A percentile compares a stretch with the other conserved stretches of the same genome.
Conservation (phyloP, 2,329 filamentous ascomycete genomes). For the Talaromyces sp. region DNA sequence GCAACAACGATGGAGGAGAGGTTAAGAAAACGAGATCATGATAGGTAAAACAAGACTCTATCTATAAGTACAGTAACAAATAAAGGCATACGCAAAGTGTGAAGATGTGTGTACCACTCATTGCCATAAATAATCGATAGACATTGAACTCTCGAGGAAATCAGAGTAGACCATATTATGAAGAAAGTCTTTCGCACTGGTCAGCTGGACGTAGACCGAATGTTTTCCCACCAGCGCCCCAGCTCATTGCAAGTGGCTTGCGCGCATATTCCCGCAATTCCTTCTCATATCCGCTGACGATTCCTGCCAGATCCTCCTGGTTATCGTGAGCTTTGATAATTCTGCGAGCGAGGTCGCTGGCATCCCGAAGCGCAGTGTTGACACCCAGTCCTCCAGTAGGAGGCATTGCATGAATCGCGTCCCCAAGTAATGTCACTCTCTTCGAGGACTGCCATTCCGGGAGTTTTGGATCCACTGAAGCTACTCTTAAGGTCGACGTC, state of each 20-base stretch:
- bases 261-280: slow-evolving; percentile 22
- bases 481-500: slow-evolving; percentile 32
- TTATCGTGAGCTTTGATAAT: slow-evolving; percentile 17
- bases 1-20: background rate
- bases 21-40: background rate
- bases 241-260: slow-evolving; percentile 22
- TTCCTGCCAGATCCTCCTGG: background rate
- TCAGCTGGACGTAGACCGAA: slow-evolving; percentile 23
- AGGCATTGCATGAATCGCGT: slow-evolving; percentile 47
- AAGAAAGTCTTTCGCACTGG: slow-evolving; percentile 20
- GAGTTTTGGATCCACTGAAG: slow-evolving; percentile 31
- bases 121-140: background rate
- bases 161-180: background rate
- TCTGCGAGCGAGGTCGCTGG: slow-evolving; percentile 34
- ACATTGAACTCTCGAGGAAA: background rate
- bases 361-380: slow-evolving; percentile 45
- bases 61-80: background rate
- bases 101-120: background rate
- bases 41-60: background rate
- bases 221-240: slow-evolving; percentile 23
- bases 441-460: slow-evolving; percentile 30
- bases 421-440: slow-evolving; percentile 43
- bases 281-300: slow-evolving; percentile 22
- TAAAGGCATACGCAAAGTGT: background rate
- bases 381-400: slow-evolving; percentile 47